These are phyloP conservation scores for Fonticula alba DNA, from an alignment of 78 protist species.

Conservation along the genomic window DNA sequence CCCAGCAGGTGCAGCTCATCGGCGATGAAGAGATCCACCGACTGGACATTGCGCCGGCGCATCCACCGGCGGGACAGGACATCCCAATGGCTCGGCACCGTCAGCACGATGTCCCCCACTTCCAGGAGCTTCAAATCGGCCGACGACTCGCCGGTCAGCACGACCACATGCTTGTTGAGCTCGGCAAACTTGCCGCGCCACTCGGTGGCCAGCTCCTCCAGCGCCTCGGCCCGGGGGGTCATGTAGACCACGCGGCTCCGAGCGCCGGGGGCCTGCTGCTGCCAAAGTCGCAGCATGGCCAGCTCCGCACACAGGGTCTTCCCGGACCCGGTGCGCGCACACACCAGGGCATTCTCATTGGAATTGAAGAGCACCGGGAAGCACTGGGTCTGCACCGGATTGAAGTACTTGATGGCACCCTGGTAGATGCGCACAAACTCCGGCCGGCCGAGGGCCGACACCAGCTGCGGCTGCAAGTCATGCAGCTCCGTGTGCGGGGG, in stretches of 20 bases:
- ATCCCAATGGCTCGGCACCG: slow-evolving; percentile 85
- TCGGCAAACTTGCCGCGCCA: background rate
- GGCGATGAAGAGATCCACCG: slow-evolving; percentile 45
- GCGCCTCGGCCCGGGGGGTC: slow-evolving; percentile 25
- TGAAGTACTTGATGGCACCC: no score
- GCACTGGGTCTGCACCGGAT: slow-evolving; percentile 42
- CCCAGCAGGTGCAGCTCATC: slow-evolving; percentile 88
- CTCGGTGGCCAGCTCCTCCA: slow-evolving; percentile 1
- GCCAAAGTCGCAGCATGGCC: slow-evolving; percentile 49
- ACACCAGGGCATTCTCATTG: slow-evolving; percentile 56
- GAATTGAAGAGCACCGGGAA: slow-evolving; percentile 51
- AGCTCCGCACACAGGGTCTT: slow-evolving; percentile 90
- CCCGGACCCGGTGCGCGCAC: slow-evolving; percentile 92
- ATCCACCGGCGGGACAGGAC: slow-evolving; percentile 73
- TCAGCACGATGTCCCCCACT: slow-evolving; percentile 1
- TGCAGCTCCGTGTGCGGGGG: slow-evolving; percentile 70
- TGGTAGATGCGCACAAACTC: no score
- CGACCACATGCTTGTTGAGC: slow-evolving; percentile 26
- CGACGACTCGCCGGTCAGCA: slow-evolving; percentile 43
- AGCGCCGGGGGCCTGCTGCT: slow-evolving; percentile 15
- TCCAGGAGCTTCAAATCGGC: slow-evolving; percentile 19
- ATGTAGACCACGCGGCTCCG: slow-evolving; percentile 30
- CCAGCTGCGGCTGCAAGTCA: slow-evolving; percentile 69
- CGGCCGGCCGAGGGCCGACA: no score
- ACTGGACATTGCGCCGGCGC: slow-evolving; percentile 43